Evolutionary conservation across 1,284 basidiomycete genomes (phyloP).

Genomic region (Blastosporella zonata): DNA sequence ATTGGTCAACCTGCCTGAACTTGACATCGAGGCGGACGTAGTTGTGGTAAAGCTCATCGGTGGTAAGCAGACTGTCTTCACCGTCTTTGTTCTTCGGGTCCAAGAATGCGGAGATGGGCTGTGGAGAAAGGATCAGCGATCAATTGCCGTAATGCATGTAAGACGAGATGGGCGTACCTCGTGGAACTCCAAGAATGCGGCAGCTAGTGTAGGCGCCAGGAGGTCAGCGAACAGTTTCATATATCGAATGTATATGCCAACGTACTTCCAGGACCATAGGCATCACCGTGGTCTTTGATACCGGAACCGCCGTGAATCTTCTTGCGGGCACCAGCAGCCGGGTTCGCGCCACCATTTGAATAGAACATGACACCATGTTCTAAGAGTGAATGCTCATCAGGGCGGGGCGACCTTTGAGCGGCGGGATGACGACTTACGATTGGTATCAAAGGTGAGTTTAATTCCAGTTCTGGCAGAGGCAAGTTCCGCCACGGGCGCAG

Average conservation of each 20-base stretch:
- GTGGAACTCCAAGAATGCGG: slow-evolving; percentile 75
- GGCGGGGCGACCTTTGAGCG: neutral
- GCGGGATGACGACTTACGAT: slow-evolving; percentile 49
- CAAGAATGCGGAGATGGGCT: slow-evolving; percentile 51
- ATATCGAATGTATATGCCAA: slow-evolving; percentile 2
- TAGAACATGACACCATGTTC: slow-evolving; percentile 76
- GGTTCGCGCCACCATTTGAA: slow-evolving; percentile 51
- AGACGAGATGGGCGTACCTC: slow-evolving; percentile 37
- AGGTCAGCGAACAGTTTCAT: slow-evolving; percentile 1
- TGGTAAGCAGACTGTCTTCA: slow-evolving; percentile 53
- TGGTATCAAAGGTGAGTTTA: slow-evolving; percentile 58
- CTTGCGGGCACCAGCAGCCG: slow-evolving; percentile 54
- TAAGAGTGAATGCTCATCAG: slow-evolving; percentile 23
- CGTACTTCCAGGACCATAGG: slow-evolving; percentile 58
- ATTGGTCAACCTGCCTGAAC: slow-evolving; percentile 18
- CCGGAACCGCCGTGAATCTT: slow-evolving; percentile 75
- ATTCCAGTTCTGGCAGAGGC: slow-evolving; percentile 58
- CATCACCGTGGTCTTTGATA: slow-evolving; percentile 50
- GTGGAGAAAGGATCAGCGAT: slow-evolving; percentile 1
- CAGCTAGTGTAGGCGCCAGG: slow-evolving; percentile 37
- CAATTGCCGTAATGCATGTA: neutral
- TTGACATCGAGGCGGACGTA: slow-evolving; percentile 50
- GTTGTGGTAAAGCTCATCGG: slow-evolving; percentile 59
- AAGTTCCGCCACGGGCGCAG: slow-evolving; percentile 50
- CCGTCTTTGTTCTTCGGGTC: slow-evolving; percentile 43